phyloP scores from a whole-genome alignment of 305 asterid genomes.

The Lippia alba region DNA sequence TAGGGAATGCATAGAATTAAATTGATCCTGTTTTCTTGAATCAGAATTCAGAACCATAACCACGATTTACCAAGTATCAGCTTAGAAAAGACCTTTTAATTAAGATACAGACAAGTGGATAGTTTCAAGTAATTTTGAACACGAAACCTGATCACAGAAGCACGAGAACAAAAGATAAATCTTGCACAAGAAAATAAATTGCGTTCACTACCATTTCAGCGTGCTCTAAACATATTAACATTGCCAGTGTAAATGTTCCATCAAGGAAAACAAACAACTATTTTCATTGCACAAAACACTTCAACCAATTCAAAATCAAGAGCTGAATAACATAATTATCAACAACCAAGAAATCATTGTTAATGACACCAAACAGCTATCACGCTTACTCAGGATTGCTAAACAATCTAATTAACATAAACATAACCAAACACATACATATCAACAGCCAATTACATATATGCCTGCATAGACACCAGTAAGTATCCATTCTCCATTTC shows the following conservation, averaged over 20 bases:
- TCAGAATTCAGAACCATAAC: neutral
- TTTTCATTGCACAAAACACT: neutral
- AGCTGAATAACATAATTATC: too few relatives aligned
- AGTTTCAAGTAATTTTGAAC: neutral
- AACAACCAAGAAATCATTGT: neutral
- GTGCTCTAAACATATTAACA: neutral
- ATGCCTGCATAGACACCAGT: neutral
- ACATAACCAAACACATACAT: neutral
- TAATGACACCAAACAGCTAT: neutral
- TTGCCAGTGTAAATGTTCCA: neutral
- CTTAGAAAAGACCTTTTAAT: neutral
- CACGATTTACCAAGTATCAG: neutral
- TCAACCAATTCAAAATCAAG: neutral
- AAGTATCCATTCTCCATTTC: neutral
- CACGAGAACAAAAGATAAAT: neutral
- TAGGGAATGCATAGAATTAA: neutral
- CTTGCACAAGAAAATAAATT: neutral
- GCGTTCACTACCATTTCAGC: neutral
- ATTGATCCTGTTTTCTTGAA: constrained; percentile 5
- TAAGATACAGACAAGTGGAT: neutral
- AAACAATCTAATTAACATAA: neutral
- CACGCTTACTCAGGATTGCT: neutral
- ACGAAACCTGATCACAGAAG: neutral
- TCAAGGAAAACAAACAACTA: neutral
- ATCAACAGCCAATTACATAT: neutral